Percentiles rank a stretch among this genome's conserved stretches.
phyloP scores from a whole-genome alignment of 176 grass and related monocot species.

The Oryza longistaminata region DNA sequence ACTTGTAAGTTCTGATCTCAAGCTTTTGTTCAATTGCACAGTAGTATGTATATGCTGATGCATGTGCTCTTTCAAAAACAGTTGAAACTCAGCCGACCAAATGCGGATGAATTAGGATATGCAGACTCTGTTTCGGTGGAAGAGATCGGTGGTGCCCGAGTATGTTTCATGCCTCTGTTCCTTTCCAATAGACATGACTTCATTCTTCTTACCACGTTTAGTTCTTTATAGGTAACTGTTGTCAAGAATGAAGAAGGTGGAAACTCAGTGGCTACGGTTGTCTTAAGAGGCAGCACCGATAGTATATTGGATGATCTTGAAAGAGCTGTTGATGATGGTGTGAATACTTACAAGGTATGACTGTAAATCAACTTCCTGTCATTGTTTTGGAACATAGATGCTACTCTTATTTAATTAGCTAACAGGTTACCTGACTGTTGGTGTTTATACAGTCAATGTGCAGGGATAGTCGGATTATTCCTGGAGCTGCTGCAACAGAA shows the following conservation, averaged over 20 bases:
- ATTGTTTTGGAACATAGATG: neutral
- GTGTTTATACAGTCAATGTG: conserved; percentile 84
- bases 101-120: conserved; percentile 79
- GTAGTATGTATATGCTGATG: conserved; percentile 13
- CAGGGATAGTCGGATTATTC: conserved; percentile 84
- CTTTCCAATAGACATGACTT: neutral
- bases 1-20: conserved; percentile 56
- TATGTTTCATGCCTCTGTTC: conserved; percentile 40
- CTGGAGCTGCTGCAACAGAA: conserved; percentile 87
- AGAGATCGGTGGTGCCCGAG: conserved; percentile 79
- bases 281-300: conserved; percentile 89
- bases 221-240: conserved; percentile 61
- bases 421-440: neutral
- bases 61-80: conserved; percentile 39
- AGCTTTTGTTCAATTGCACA: neutral
- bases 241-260: conserved; percentile 87
- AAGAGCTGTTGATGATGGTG: conserved; percentile 95
- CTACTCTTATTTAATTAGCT: neutral
- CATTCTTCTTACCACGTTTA: conserved; percentile 19
- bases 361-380: neutral
- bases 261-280: conserved; percentile 81
- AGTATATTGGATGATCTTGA: conserved; percentile 96
- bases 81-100: conserved; percentile 85
- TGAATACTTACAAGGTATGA: conserved; percentile 92
- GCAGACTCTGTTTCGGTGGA: conserved; percentile 87